Conservation (phyloP, 306 rosid genomes). For the Cyamopsis tetragonoloba region DNA sequence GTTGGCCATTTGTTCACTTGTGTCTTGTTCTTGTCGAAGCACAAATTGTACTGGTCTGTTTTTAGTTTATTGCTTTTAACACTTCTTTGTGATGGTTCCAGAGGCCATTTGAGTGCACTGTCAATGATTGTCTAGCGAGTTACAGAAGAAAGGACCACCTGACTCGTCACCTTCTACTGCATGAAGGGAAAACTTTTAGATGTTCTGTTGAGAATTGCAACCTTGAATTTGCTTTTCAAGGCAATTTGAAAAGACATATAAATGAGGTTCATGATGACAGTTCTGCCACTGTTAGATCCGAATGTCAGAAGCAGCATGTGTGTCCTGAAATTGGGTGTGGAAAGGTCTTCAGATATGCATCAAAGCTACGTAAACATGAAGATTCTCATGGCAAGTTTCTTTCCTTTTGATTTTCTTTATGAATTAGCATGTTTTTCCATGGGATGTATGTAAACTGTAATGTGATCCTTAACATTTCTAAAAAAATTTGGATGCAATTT, state of each 20-base stretch:
- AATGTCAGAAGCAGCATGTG: constrained; percentile 40
- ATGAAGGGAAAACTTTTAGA: constrained; percentile 58
- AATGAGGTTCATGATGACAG: constrained; percentile 47
- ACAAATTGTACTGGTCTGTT: not conserved
- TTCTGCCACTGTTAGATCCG: constrained; percentile 6
- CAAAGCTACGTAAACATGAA: constrained; percentile 56
- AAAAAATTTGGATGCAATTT: not conserved
- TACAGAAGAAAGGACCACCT: constrained; percentile 92
- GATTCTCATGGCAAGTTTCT: constrained; percentile 66
- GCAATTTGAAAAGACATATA: constrained; percentile 59
- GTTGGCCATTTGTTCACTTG: constrained; percentile 45
- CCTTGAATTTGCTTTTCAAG: constrained; percentile 41
- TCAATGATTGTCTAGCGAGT: constrained; percentile 67
- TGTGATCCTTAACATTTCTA: not conserved
- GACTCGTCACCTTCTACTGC: constrained; percentile 71
- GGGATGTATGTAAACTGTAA: not conserved
- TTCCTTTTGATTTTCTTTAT: not conserved
- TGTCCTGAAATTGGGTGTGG: constrained; percentile 75
- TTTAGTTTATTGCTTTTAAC: not conserved
- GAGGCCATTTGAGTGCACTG: constrained; percentile 59
- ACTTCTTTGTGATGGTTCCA: constrained; percentile 31
- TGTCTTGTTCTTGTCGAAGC: constrained; percentile 2
- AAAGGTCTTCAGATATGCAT: constrained; percentile 59
- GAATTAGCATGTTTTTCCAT: not conserved
- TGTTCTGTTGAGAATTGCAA: constrained; percentile 67